Evolutionary conservation across 2,329 filamentous ascomycete species (phyloP).

Genomic region (Incumbomyces lentus): DNA sequence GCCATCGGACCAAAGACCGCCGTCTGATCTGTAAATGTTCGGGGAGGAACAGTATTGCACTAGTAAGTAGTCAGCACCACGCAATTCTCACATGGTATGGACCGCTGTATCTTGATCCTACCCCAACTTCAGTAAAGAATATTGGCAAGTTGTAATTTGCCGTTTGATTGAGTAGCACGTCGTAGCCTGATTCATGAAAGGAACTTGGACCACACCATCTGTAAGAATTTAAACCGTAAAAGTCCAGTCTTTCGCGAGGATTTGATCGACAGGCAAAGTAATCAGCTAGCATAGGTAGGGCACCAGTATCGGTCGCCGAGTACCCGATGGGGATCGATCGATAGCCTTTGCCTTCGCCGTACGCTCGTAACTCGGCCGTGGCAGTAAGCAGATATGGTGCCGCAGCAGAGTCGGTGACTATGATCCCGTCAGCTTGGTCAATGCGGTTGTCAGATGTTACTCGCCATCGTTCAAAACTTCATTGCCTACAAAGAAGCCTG

Average conservation of each 20-base stretch:
- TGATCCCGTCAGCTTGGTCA: slow-evolving; percentile 8
- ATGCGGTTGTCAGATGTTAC: slow-evolving; percentile 4
- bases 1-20: slow-evolving; percentile 71
- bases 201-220: slow-evolving; percentile 57
- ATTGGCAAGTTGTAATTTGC: slow-evolving; percentile 69
- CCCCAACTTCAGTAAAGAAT: slow-evolving; percentile 78
- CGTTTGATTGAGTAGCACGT: slow-evolving; percentile 55
- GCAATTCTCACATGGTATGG: not conserved
- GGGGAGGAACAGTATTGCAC: slow-evolving; percentile 50
- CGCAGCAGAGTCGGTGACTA: slow-evolving; percentile 44
- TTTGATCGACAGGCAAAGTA: slow-evolving; percentile 73
- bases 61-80: not conserved
- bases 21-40: slow-evolving; percentile 51
- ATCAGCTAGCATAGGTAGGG: slow-evolving; percentile 55
- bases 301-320: slow-evolving; percentile 72
- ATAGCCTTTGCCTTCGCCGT: slow-evolving; percentile 64
- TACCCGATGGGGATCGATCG: slow-evolving; percentile 77
- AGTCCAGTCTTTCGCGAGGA: slow-evolving; percentile 58
- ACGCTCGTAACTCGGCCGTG: slow-evolving; percentile 69
- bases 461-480: slow-evolving; percentile 58
- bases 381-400: slow-evolving; percentile 79
- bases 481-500: slow-evolving; percentile 81
- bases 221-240: slow-evolving; percentile 79
- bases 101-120: not conserved
- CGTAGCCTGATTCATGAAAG: slow-evolving; percentile 59